Base-by-base conservation (phyloP, 805 yeast genomes). In the Clavispora phyllophila region DNA sequence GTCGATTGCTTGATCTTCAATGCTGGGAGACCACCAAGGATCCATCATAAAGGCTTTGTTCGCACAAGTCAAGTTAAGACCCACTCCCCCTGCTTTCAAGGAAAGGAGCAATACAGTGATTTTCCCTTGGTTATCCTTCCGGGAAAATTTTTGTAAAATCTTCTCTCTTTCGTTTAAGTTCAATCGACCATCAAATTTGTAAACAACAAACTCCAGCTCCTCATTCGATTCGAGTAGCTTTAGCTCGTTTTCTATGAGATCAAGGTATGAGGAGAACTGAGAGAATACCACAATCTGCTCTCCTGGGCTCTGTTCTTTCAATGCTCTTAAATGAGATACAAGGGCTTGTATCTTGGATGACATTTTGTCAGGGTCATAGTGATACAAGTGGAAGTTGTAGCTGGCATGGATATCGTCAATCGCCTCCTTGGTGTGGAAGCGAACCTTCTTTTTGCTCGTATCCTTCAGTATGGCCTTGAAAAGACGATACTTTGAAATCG, bases 21-120 rank as follows among this genome's bases (percentile, higher is more conserved):
- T 79, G 38, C 95, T 87, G 36, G 87, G 95, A 24, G 93, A 86
- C 97, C 97, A 90, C 93, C 96, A 90, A 0, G 97, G 96, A 56
- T 90, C 97, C 87, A 91, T 84, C 77, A 90, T 73, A 53, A 81
- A 88, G 2, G 95, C 97, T 27, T 78, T 73, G 0, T 87, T 83
- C 0, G 97, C 96, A 39, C 82, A 79, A 0, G 96, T 90, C 46
- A 90, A 66, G 56, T 90, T 90, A 48, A 90, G 69, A 0, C 97
- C 97, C 10, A 89, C 96, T 7, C 97, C 97, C 19, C 97, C 97
- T 0, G 96, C 95, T 60, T 88, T 90, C 48, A 89, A 65, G 7
- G 95, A 84, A 15, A 90, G 59, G 18, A 90, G 65, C 9, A 90
- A 58, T 1, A 90, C 74, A 4, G 75, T 72, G 9, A 68, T 51